phyloP scores from a whole-genome alignment of 1,139 yeast species.

The Nakaseomyces bracarensis region DNA sequence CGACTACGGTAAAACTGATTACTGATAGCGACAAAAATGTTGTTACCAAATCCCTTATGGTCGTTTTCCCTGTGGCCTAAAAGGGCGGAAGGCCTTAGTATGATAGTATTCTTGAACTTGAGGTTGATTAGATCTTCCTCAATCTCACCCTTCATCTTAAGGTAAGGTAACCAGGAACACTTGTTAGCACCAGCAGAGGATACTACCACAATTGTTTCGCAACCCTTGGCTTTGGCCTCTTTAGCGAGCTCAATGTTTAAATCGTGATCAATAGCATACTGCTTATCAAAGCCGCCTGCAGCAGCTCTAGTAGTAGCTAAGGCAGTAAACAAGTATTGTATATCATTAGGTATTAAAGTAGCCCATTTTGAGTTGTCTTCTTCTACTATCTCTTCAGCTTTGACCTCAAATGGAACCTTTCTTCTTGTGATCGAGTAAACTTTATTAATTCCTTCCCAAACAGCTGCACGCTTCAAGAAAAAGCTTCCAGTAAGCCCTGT shows the following conservation, averaged over 20 bases:
- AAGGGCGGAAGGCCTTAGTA: constrained; percentile 62
- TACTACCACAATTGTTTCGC: constrained; percentile 54
- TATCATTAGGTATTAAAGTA: constrained; percentile 20
- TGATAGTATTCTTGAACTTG: constrained; percentile 57
- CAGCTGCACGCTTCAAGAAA: constrained; percentile 37
- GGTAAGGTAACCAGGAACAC: constrained; percentile 47
- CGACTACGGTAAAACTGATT: constrained; percentile 33
- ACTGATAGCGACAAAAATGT: constrained; percentile 32
- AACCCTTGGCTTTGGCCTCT: constrained; percentile 61
- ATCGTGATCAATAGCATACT: constrained; percentile 62
- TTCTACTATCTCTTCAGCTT: constrained; percentile 26
- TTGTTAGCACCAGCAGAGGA: constrained; percentile 53
- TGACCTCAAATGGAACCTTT: constrained; percentile 17
- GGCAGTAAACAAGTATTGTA: constrained; percentile 43
- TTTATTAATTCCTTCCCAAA: constrained; percentile 31
- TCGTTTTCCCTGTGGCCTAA: constrained; percentile 45
- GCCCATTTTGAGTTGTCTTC: constrained; percentile 40
- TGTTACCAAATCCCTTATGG: constrained; percentile 35
- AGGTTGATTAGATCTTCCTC: constrained; percentile 52
- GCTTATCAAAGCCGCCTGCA: constrained; percentile 64
- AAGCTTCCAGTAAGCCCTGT: constrained; percentile 54
- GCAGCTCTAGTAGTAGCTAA: constrained; percentile 68
- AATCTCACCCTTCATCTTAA: constrained; percentile 53
- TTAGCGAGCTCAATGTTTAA: constrained; percentile 55
- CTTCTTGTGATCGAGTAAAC: constrained; percentile 44